Conservation (phyloP, 768 basidiomycete species). For the Termitomyces sp. region DNA sequence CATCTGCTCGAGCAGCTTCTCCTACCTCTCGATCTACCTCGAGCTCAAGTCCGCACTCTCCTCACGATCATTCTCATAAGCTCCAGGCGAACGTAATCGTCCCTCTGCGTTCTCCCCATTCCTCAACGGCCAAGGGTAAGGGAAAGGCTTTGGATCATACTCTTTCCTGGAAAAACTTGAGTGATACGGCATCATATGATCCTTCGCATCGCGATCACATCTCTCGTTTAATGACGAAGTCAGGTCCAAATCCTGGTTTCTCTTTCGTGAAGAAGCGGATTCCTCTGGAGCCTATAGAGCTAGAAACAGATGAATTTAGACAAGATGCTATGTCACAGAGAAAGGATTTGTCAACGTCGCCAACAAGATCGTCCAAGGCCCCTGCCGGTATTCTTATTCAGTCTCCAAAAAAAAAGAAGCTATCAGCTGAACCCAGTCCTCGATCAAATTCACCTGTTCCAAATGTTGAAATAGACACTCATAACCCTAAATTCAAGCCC, state of each 20-base stretch:
- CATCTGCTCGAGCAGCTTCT: not conserved
- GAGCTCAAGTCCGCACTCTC: not conserved
- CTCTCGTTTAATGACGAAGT: slow-evolving; percentile 12
- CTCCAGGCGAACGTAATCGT: not conserved
- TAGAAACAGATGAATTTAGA: slow-evolving; percentile 21
- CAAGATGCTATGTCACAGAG: slow-evolving; percentile 8
- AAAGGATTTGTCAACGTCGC: slow-evolving; percentile 18
- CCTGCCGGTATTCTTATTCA: slow-evolving; percentile 35
- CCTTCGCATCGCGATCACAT: slow-evolving; percentile 22
- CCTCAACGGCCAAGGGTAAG: slow-evolving; percentile 6
- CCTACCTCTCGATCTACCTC: not conserved
- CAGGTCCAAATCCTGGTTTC: slow-evolving; percentile 18
- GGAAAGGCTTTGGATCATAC: slow-evolving; percentile 1
- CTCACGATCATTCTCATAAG: not conserved
- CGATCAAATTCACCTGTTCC: not conserved
- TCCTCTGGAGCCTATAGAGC: slow-evolving; percentile 33
- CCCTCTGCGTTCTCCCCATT: slow-evolving; percentile 1
- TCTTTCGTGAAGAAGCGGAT: slow-evolving; percentile 28
- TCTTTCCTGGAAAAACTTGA: not conserved
- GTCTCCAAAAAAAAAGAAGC: slow-evolving; percentile 26
- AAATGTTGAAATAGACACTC: not conserved
- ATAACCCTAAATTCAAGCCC: not conserved
- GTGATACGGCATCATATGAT: not conserved
- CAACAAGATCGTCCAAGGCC: slow-evolving; percentile 18
- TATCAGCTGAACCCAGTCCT: not conserved